phyloP scores from a whole-genome alignment of 1,284 basidiomycete species.

The Flammula alnicola region DNA sequence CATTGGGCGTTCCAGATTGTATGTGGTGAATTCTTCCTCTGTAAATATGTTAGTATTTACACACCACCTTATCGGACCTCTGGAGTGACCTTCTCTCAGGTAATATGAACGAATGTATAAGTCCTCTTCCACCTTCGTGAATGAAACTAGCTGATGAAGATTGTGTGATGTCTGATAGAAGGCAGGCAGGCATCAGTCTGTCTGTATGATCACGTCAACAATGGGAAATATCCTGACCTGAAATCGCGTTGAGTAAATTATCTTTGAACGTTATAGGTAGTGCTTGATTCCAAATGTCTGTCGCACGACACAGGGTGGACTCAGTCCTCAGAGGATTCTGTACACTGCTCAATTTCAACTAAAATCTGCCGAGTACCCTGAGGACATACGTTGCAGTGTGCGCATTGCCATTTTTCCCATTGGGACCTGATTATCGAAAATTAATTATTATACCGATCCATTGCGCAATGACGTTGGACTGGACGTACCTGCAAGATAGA shows the following conservation, averaged over 20 bases:
- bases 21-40: slow-evolving; percentile 73
- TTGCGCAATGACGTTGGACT: background rate
- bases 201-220: background rate
- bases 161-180: slow-evolving; percentile 36
- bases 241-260: slow-evolving; percentile 31
- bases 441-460: slow-evolving; percentile 21
- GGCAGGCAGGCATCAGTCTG: background rate
- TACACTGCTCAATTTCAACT: background rate
- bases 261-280: slow-evolving; percentile 33
- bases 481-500: slow-evolving; percentile 66
- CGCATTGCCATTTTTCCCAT: slow-evolving; percentile 77
- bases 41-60: background rate
- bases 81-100: slow-evolving; percentile 50
- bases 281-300: slow-evolving; percentile 38
- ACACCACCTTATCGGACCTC: slow-evolving; percentile 26
- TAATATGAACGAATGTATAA: slow-evolving; percentile 47
- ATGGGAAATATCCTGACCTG: slow-evolving; percentile 25
- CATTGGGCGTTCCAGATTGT: slow-evolving; percentile 39
- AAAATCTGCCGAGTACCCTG: background rate
- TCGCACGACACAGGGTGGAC: slow-evolving; percentile 35
- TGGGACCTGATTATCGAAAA: slow-evolving; percentile 49
- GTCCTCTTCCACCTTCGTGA: slow-evolving; percentile 33
- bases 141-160: slow-evolving; percentile 30
- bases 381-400: slow-evolving; percentile 47
- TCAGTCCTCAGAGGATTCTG: slow-evolving; percentile 23